phyloP scores from a whole-genome alignment of 805 yeast genomes.

The Pichia paraexigua region DNA sequence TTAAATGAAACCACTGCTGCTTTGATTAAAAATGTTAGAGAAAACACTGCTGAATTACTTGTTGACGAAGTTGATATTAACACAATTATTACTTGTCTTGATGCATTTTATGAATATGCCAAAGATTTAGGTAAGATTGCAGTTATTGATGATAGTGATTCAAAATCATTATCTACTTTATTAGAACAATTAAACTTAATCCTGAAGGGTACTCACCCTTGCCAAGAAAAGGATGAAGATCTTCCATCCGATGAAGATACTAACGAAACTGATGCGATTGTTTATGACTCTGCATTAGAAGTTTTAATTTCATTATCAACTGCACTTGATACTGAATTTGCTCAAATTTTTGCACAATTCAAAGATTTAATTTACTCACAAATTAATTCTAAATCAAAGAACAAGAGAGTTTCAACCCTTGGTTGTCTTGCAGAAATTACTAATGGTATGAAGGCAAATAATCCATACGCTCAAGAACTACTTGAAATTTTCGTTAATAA shows the following conservation, averaged over 20 bases:
- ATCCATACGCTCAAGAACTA: slow-evolving; percentile 64
- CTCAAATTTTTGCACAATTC: slow-evolving; percentile 61
- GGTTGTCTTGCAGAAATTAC: slow-evolving; percentile 91
- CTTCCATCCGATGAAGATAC: slow-evolving; percentile 38
- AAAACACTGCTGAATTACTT: slow-evolving; percentile 51
- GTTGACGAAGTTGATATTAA: slow-evolving; percentile 77
- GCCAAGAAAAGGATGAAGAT: slow-evolving; percentile 57
- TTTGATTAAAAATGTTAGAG: slow-evolving; percentile 61
- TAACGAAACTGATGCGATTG: slow-evolving; percentile 54
- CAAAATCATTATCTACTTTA: slow-evolving; percentile 52
- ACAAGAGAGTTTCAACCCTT: slow-evolving; percentile 73
- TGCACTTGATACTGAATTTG: slow-evolving; percentile 73
- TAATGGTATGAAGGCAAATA: slow-evolving; percentile 56
- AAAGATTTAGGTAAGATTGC: slow-evolving; percentile 67
- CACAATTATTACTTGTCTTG: slow-evolving; percentile 74
- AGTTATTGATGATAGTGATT: slow-evolving; percentile 50
- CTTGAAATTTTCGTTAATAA: slow-evolving; percentile 61
- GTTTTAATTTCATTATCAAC: slow-evolving; percentile 69
- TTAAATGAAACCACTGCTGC: slow-evolving; percentile 44
- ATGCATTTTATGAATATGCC: slow-evolving; percentile 60
- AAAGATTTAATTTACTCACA: slow-evolving; percentile 53
- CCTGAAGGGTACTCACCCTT: slow-evolving; percentile 74
- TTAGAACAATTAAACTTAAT: slow-evolving; percentile 66
- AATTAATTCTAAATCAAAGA: slow-evolving; percentile 53
- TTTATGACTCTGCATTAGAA: slow-evolving; percentile 81